Conservation (phyloP, 1,284 basidiomycete genomes). For the Tylopilus sp. region DNA sequence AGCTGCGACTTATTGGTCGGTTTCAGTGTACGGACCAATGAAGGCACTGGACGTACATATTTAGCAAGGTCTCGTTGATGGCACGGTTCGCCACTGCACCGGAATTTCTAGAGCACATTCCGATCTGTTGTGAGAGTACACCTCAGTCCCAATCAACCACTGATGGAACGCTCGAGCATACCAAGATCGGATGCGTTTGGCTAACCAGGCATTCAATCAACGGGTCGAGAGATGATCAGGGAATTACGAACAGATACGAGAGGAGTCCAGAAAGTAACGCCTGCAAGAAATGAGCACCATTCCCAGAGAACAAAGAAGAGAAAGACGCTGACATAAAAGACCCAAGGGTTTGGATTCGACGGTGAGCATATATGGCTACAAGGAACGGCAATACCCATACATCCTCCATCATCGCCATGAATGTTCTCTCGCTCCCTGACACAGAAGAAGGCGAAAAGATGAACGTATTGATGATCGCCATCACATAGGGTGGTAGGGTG, state of each 20-base stretch:
- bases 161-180: background rate
- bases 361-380: constrained; percentile 54
- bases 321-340: constrained; percentile 50
- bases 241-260: constrained; percentile 19
- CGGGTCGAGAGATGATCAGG: constrained; percentile 11
- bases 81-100: constrained; percentile 67
- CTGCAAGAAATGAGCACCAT: constrained; percentile 11
- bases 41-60: constrained; percentile 49
- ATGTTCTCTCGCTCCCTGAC: constrained; percentile 49
- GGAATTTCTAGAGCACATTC: constrained; percentile 66
- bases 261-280: constrained; percentile 26
- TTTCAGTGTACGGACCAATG: no score
- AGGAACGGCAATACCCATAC: constrained; percentile 31
- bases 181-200: constrained; percentile 51
- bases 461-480: constrained; percentile 56
- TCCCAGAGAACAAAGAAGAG: background rate
- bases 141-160: background rate
- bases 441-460: constrained; percentile 58
- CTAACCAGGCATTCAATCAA: constrained; percentile 3
- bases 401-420: no score
- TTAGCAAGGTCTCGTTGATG: constrained; percentile 66
- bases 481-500: constrained; percentile 62
- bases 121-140: constrained; percentile 50
- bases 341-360: constrained; percentile 58
- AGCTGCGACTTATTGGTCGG: constrained; percentile 30